Conservation (phyloP, 2,329 filamentous ascomycete species). For the Talaromyces pinophilus region DNA sequence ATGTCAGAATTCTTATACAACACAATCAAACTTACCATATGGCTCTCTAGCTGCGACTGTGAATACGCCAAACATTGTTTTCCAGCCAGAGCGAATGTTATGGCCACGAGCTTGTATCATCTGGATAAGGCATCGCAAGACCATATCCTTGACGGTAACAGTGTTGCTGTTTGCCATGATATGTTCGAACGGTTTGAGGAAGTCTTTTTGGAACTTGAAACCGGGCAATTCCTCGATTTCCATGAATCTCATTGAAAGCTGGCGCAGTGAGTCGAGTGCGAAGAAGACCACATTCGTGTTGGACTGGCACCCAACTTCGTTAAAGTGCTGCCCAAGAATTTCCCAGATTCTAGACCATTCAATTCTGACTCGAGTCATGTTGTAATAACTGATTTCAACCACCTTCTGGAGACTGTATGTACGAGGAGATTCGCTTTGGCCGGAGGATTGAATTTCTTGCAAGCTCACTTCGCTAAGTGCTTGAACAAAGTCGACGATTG, state of each 20-base stretch:
- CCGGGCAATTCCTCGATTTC: slow-evolving; percentile 96
- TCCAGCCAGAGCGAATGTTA: slow-evolving; percentile 97
- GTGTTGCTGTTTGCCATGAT: slow-evolving; percentile 92
- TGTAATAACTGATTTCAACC: slow-evolving; percentile 99
- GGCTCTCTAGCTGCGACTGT: slow-evolving; percentile 91
- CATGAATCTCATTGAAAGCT: slow-evolving; percentile 98
- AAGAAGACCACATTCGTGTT: slow-evolving; percentile 98
- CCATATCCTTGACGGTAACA: slow-evolving; percentile 95
- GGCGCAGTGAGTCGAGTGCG: slow-evolving; percentile 88
- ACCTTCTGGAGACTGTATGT: slow-evolving; percentile 98
- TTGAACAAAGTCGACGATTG: slow-evolving; percentile 91
- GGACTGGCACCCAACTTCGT: slow-evolving; percentile 91
- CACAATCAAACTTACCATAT: slow-evolving; percentile 59
- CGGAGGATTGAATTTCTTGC: slow-evolving; percentile 98
- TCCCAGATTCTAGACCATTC: slow-evolving; percentile 99
- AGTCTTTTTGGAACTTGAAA: slow-evolving; percentile 99
- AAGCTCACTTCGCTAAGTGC: slow-evolving; percentile 95
- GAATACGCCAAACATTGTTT: slow-evolving; percentile 99
- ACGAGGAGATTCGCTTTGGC: slow-evolving; percentile 89
- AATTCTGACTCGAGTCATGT: slow-evolving; percentile 97
- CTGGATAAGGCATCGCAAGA: slow-evolving; percentile 90
- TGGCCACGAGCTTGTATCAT: slow-evolving; percentile 98
- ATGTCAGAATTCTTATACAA: background rate
- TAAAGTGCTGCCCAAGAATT: slow-evolving; percentile 97
- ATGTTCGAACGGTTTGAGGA: slow-evolving; percentile 96